Percentiles rank a stretch among this genome's conserved stretches.
Evolutionary conservation across 2,329 filamentous ascomycete species (phyloP).

Genomic region (Ophiosphaerella narmari): DNA sequence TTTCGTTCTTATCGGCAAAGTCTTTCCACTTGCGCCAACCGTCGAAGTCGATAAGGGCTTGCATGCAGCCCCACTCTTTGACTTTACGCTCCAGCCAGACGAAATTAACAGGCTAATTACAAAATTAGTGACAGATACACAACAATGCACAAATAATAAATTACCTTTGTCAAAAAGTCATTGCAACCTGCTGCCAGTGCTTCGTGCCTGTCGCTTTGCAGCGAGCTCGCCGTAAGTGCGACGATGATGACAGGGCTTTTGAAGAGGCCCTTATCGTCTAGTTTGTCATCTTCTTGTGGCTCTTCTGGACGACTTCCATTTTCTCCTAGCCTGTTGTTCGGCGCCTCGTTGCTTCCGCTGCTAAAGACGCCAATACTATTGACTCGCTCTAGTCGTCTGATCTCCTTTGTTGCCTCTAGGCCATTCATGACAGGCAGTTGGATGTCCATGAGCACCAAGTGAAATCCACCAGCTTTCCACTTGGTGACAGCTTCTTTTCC

Average conservation of each 20-base stretch:
- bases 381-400: slow-evolving; percentile 82
- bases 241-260: slow-evolving; percentile 98
- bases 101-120: slow-evolving; percentile 84
- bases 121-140: slow-evolving; percentile 20
- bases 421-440: slow-evolving; percentile 97
- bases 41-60: slow-evolving; percentile 96
- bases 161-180: slow-evolving; percentile 95
- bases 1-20: slow-evolving; percentile 55
- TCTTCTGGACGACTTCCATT: slow-evolving; percentile 43
- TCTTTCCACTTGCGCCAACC: slow-evolving; percentile 98
- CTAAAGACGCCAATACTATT: slow-evolving; percentile 92
- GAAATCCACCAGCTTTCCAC: slow-evolving; percentile 91
- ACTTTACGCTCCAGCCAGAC: slow-evolving; percentile 97
- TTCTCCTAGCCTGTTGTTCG: slow-evolving; percentile 42
- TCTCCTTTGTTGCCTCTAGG: slow-evolving; percentile 92
- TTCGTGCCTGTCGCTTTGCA: slow-evolving; percentile 95
- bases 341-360: slow-evolving; percentile 52
- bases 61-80: slow-evolving; percentile 99
- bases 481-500: slow-evolving; percentile 90
- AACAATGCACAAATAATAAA: slow-evolving; percentile 19
- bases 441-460: slow-evolving; percentile 98
- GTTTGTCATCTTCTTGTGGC: slow-evolving; percentile 66
- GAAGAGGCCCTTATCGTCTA: slow-evolving; percentile 71
- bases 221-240: slow-evolving; percentile 87
- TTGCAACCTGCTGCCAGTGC: slow-evolving; percentile 95